Evolutionary conservation across 805 yeast genomes (phyloP).

Genomic region (Millerozyma miso): DNA sequence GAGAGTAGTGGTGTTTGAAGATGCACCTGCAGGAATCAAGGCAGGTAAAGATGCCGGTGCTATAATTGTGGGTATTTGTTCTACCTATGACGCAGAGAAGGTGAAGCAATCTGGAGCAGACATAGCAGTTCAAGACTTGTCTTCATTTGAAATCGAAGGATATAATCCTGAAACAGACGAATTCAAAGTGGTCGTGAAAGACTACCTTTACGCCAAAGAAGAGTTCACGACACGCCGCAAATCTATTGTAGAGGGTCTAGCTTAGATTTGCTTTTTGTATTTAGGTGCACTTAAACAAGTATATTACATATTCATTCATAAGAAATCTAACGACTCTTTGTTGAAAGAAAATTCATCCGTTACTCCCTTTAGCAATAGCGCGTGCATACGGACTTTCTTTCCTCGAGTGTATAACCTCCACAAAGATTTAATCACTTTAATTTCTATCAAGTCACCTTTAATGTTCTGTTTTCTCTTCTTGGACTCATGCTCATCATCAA

Average conservation of each 20-base stretch:
- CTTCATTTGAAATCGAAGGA: slow-evolving; percentile 19
- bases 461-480: slow-evolving; percentile 9
- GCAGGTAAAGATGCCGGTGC: slow-evolving; percentile 29
- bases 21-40: slow-evolving; percentile 27
- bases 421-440: slow-evolving; percentile 38
- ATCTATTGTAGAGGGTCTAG: slow-evolving; percentile 1
- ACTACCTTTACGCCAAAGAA: slow-evolving; percentile 33
- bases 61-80: slow-evolving; percentile 27
- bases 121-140: slow-evolving; percentile 25
- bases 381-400: slow-evolving; percentile 20
- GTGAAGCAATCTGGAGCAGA: slow-evolving; percentile 24
- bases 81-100: slow-evolving; percentile 25
- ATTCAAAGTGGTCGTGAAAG: slow-evolving; percentile 28
- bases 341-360: slow-evolving; percentile 17
- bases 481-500: slow-evolving; percentile 5
- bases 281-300: too few relatives aligned
- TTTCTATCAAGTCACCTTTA: slow-evolving; percentile 39
- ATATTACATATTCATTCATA: slow-evolving; percentile 3
- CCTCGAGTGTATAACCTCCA: slow-evolving; percentile 35
- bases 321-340: slow-evolving; percentile 5
- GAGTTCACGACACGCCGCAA: slow-evolving; percentile 18
- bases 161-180: slow-evolving; percentile 28
- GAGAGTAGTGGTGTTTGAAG: slow-evolving; percentile 26
- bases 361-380: slow-evolving; percentile 26
- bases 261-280: not conserved